Base-by-base conservation (phyloP, 441 rosid genomes). In the Erodium moschatum region DNA sequence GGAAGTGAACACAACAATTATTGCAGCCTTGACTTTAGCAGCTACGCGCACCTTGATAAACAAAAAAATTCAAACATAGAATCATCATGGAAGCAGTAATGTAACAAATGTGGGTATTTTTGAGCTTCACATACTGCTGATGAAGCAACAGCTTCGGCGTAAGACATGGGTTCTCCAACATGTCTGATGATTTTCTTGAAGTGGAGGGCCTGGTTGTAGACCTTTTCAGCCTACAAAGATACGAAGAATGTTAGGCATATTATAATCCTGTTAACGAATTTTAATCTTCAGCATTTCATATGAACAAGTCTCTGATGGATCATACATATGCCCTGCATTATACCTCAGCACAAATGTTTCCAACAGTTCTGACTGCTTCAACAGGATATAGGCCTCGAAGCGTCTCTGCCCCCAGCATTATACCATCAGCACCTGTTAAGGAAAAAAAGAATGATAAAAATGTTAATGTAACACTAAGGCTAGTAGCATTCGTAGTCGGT, bases 351-450 rank as follows among this genome's bases (percentile, higher is more conserved):
- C 78, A 70, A 40, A 75, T 75, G 69, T 63, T 75, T 40, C 74
- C 74, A 33, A 75, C 78, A 11, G 68, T 71, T 40, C 21, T 50
- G 10, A 71, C 27, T 11, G 78, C 70, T 50, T 75, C 78, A 27
- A 75, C 74, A 0, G 78, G 78, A 44, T 75, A 75, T 16, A 70
- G 74, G 5, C 78, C 78, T 69, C 74, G 66, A 13, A 75, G 74
- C 16, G 78, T 75, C 74, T 75, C 78, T 50, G 78, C 78, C 4
- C 78, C 78, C 42, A 75, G 60, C 78, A 75, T 35, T 48, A 75
- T 75, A 27, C 72, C 74, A 29, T 75, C 78, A 6, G 74, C 78
- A 63, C 78, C 78, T 75, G 67, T 52, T n/a, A n/a, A 67, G 52
- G 6, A 50, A 35, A 44, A 16, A 10, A 29, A 56, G 46, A 27